A percentile compares a stretch with the other conserved stretches of the same genome.
phyloP scores from a whole-genome alignment of 768 basidiomycete genomes.

The Cytidiella melzeri region DNA sequence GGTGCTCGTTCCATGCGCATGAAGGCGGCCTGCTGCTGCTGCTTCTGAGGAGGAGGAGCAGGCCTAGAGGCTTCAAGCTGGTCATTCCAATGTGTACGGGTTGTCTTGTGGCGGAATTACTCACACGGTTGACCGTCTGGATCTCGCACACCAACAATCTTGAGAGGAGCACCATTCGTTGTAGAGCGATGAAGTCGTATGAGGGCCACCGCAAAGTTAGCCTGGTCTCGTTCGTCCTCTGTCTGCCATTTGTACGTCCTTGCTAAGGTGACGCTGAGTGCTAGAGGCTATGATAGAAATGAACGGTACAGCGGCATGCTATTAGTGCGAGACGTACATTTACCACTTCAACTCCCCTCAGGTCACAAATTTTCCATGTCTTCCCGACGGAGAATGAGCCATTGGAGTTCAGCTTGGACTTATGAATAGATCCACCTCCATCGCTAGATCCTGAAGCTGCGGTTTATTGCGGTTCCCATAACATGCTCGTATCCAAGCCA shows the following conservation, averaged over 20 bases:
- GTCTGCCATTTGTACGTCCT: slow-evolving; percentile 89
- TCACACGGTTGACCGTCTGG: slow-evolving; percentile 30
- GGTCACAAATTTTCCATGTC: slow-evolving; percentile 84
- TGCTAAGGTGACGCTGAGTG: slow-evolving; percentile 81
- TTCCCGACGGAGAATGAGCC: slow-evolving; percentile 95
- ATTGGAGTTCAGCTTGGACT: slow-evolving; percentile 94
- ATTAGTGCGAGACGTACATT: slow-evolving; percentile 44
- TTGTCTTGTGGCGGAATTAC: slow-evolving; percentile 6
- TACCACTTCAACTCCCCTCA: slow-evolving; percentile 71
- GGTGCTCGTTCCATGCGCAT: slow-evolving; percentile 25
- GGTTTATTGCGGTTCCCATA: slow-evolving; percentile 6
- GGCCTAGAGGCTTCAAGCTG: slow-evolving; percentile 11
- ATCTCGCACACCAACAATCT: slow-evolving; percentile 53
- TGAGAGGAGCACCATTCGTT: slow-evolving; percentile 38
- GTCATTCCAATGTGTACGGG: background rate
- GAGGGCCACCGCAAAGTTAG: slow-evolving; percentile 59
- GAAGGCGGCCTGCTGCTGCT: slow-evolving; percentile 11
- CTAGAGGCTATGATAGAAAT: slow-evolving; percentile 40
- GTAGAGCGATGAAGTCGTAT: slow-evolving; percentile 50
- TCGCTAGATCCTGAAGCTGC: slow-evolving; percentile 46
- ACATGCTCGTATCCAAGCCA: slow-evolving; percentile 1
- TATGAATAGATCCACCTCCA: slow-evolving; percentile 78
- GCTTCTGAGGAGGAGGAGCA: slow-evolving; percentile 6
- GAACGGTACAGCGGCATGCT: slow-evolving; percentile 1
- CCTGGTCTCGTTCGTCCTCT: slow-evolving; percentile 68